Base-by-base conservation (phyloP, 1,284 basidiomycete genomes). In the Marasmius sp. region DNA sequence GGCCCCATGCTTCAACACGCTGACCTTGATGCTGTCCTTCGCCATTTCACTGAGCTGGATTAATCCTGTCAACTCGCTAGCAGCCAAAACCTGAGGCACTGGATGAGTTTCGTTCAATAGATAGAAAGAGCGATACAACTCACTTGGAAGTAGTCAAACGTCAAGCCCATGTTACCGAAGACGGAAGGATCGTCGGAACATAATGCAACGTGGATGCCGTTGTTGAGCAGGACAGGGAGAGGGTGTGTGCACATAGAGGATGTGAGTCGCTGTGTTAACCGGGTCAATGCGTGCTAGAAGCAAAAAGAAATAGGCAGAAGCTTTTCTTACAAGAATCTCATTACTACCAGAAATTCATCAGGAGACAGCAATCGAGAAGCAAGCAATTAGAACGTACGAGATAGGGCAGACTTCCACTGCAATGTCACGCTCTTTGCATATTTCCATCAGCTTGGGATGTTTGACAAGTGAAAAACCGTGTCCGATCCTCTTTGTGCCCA, bases 211-310 rank as follows among this genome's bases (percentile, higher is more conserved):
- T 85, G 84, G 3, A 92, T 80, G 3, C 90, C 88, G 60, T 89
- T 77, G 69, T 90, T 91, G 56, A 93, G 70, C 55, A 92, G 71
- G 18, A 84, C 78, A 0, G 88, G 86, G 16, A 91, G 75, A 5
- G 88, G 88, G 68, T 91, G 89, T 81, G 86, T 88, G 1, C 85
- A 86, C 84, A 91, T 90, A 6, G 89, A 90, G 16, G 87, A 85
- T 8, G 88, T 87, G 60, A 90, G 74, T 36, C 88, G 83, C 87
- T 88, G 64, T 38, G 10, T 37, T 3, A 3, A 16, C 8, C 27
- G 56, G 22, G 45, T 51, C 16, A 16, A 20, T 43, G 45, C 55
- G 39, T 52, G 18, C 49, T 27, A 27, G 64, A 12, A 59, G 48
- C 41, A 45, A 45, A 18, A 10, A 7, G n/a, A 22, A 33, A 9